Evolutionary conservation across 2,329 filamentous ascomycete genomes (phyloP).

Genomic region (Botrytis squamosa): DNA sequence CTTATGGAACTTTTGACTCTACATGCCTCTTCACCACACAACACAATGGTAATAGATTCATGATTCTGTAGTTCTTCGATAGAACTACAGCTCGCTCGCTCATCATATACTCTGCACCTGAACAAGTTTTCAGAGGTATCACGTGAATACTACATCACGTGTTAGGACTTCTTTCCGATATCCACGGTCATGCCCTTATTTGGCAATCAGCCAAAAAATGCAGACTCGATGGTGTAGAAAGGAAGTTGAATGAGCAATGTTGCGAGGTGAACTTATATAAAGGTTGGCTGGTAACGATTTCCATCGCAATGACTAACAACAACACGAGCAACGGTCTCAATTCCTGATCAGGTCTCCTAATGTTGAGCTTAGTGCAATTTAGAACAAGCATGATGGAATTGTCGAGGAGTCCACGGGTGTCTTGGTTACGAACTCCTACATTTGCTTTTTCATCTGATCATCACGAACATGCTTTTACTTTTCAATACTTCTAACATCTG

Average conservation of each 20-base stretch:
- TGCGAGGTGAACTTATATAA: background rate
- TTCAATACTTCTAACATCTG: background rate
- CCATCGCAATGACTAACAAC: background rate
- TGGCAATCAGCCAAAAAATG: too few relatives aligned
- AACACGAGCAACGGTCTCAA: background rate
- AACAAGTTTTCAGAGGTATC: background rate
- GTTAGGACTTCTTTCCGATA: too few relatives aligned
- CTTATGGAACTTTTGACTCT: background rate
- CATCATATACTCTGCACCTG: background rate
- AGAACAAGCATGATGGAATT: background rate
- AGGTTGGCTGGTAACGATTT: background rate
- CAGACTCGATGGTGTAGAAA: background rate
- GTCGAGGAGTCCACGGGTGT: background rate
- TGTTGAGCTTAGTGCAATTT: too few relatives aligned
- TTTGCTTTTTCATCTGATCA: background rate
- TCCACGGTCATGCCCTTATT: too few relatives aligned
- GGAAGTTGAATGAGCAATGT: background rate
- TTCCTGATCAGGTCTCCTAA: background rate
- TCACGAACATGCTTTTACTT: background rate
- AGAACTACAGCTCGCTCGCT: background rate
- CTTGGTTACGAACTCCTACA: background rate
- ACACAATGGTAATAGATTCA: background rate
- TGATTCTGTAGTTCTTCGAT: background rate
- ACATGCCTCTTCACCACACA: background rate
- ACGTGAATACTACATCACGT: fast-evolving